Base-by-base conservation (phyloP, 495 filamentous ascomycete species). In the Daldinia bambusicola region DNA sequence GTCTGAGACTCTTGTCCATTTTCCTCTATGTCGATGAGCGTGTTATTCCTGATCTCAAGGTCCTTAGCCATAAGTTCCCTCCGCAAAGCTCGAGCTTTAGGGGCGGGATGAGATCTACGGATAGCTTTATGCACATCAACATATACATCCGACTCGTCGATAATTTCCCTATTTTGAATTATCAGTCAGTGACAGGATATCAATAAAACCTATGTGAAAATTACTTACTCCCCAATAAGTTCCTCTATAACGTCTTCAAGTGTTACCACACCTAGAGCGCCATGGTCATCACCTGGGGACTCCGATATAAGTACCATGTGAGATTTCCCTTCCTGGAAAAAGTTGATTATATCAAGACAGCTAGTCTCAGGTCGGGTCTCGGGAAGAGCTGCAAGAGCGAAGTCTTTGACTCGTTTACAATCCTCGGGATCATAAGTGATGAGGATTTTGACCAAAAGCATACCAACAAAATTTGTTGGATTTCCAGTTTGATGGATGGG, bases 351-450 rank as follows among this genome's bases (percentile, higher is more conserved):
- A 76, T 99, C 95, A 45, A 99, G 82, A 77, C 95, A 99, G 78
- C 93, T 97, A 0, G 95, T 98, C 72, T 97, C 93, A 0, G 96
- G 92, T 8, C 92, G 87, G 2, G 95, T 99, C 79, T 99, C 95
- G 2, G 96, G 96, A 0, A 99, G 84, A 0, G 95, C 98, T 34
- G 96, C 95, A 61, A 99, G 81, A 2, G 93, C 89, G 79, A 99
- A 98, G 57, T 98, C 93, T 37, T 89, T 85, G 18, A 99, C 95
- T 4, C 85, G 85, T 71, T 89, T 92, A 70, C 85, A 87, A 74
- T 99, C 95, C 78, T 99, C 95, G 0, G 95, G 95, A 68, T 99
- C 95, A 74, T 99, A 99, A 0, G 96, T 98, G 76, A 99, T 99
- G 40, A 99, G 86, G 73, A 98, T 98, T 81, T 98, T 99, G 74